Conservation (phyloP, 306 rosid genomes). For the Pterocarpus macrocarpus region DNA sequence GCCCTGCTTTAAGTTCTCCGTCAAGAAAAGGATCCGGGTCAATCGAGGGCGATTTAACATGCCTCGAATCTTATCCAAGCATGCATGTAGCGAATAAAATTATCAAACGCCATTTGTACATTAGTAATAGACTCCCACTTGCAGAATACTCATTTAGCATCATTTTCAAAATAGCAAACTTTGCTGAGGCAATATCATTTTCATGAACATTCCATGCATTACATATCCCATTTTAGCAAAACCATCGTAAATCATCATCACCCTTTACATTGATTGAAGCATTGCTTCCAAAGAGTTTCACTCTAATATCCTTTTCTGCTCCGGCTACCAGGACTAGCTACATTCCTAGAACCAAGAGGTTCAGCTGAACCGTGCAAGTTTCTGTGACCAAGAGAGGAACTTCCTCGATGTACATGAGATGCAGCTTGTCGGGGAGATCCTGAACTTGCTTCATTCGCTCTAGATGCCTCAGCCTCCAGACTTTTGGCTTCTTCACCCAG, state of each 20-base stretch:
- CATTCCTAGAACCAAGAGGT: constrained; percentile 43
- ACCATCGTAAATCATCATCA: constrained; percentile 39
- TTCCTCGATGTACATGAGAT: constrained; percentile 65
- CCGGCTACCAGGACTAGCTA: constrained; percentile 70
- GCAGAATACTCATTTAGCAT: constrained; percentile 42
- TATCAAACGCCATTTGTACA: constrained; percentile 39
- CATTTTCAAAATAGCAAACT: constrained; percentile 47
- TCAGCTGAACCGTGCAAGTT: constrained; percentile 55
- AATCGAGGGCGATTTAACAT: constrained; percentile 10
- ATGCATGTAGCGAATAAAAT: constrained; percentile 35
- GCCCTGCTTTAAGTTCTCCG: constrained; percentile 1
- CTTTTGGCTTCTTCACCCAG: constrained; percentile 74
- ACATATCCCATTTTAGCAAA: constrained; percentile 47
- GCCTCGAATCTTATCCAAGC: constrained; percentile 29
- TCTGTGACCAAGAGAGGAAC: constrained; percentile 57
- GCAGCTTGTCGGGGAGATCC: constrained; percentile 75
- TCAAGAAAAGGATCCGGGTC: background rate
- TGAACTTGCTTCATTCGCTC: constrained; percentile 61
- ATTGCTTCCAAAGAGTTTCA: constrained; percentile 36
- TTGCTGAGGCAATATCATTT: constrained; percentile 46
- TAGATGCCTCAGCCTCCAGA: constrained; percentile 67
- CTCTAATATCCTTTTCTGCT: constrained; percentile 70
- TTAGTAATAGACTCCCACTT: constrained; percentile 35
- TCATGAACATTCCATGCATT: constrained; percentile 51
- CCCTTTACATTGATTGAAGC: constrained; percentile 40